These are phyloP conservation scores for Sequoia sempervirens DNA, from an alignment of 75 land plant genomes.

Conservation along the genomic window DNA sequence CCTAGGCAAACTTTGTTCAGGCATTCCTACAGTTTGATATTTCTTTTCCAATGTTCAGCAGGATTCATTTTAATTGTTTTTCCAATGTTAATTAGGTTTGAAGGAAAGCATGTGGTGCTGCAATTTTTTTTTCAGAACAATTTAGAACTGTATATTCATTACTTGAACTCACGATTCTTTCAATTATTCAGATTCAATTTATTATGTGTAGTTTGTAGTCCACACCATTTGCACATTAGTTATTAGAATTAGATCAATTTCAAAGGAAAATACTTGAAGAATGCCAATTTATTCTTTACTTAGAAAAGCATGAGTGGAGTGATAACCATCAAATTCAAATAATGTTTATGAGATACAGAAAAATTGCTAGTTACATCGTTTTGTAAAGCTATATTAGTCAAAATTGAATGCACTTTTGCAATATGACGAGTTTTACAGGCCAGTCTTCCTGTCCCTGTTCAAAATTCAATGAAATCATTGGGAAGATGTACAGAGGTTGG, in stretches of 20 bases:
- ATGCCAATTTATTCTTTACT: not conserved
- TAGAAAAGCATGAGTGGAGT: not conserved
- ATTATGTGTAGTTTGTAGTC: not conserved
- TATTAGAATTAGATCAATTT: not conserved
- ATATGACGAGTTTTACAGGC: too few relatives aligned
- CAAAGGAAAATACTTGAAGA: not conserved
- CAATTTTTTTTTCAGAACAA: not conserved
- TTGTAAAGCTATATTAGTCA: too few relatives aligned
- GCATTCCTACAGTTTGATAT: not conserved
- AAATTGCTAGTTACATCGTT: too few relatives aligned
- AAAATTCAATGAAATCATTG: too few relatives aligned
- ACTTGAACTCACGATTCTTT: not conserved
- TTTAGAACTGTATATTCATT: not conserved
- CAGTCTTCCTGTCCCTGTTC: too few relatives aligned
- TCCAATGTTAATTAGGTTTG: not conserved
- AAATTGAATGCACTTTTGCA: too few relatives aligned
- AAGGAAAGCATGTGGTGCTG: not conserved
- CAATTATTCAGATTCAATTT: not conserved
- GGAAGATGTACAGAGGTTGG: too few relatives aligned
- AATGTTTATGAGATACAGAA: too few relatives aligned
- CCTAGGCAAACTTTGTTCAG: not conserved
- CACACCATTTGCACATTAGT: not conserved
- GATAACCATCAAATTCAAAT: too few relatives aligned
- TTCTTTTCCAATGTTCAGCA: not conserved
- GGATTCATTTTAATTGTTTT: not conserved